Conservation (phyloP, 768 basidiomycete species). For the Leccinum incarnatum region DNA sequence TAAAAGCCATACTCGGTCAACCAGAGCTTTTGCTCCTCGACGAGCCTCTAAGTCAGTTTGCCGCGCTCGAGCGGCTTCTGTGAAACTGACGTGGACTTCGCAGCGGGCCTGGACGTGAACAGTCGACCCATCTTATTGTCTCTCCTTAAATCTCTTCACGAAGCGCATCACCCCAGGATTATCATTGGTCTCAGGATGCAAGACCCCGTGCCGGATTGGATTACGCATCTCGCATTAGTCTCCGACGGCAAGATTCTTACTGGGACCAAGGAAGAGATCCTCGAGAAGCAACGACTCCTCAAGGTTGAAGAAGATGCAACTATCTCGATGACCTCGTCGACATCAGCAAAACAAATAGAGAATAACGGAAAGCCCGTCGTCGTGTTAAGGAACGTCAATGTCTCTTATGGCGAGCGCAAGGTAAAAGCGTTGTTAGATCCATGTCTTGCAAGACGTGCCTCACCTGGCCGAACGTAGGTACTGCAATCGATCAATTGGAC, state of each 20-base stretch:
- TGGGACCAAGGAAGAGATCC: conserved; percentile 49
- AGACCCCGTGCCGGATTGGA: conserved; percentile 70
- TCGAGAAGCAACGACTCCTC: conserved; percentile 26
- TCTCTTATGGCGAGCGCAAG: conserved; percentile 65
- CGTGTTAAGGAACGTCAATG: conserved; percentile 61
- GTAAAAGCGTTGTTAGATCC: conserved; percentile 30
- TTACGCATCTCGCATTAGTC: conserved; percentile 64
- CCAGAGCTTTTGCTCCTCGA: conserved; percentile 84
- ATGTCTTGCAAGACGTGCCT: background rate
- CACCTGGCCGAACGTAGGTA: conserved; percentile 43
- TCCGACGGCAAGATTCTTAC: conserved; percentile 46
- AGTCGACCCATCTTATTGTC: conserved; percentile 55
- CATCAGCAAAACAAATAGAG: background rate
- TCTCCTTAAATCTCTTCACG: conserved; percentile 56
- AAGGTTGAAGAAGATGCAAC: background rate
- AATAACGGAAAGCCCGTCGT: conserved; percentile 45
- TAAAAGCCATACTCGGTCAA: conserved; percentile 65
- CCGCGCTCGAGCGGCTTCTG: background rate
- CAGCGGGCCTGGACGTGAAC: conserved; percentile 74
- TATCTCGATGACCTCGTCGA: background rate
- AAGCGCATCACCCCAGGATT: conserved; percentile 49
- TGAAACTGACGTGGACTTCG: background rate
- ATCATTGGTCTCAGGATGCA: conserved; percentile 67
- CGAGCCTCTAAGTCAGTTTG: conserved; percentile 76
- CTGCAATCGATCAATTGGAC: conserved; percentile 80